These are phyloP conservation scores for Hygrophorus russula DNA, from an alignment of 768 basidiomycete species.

Conservation along the genomic window DNA sequence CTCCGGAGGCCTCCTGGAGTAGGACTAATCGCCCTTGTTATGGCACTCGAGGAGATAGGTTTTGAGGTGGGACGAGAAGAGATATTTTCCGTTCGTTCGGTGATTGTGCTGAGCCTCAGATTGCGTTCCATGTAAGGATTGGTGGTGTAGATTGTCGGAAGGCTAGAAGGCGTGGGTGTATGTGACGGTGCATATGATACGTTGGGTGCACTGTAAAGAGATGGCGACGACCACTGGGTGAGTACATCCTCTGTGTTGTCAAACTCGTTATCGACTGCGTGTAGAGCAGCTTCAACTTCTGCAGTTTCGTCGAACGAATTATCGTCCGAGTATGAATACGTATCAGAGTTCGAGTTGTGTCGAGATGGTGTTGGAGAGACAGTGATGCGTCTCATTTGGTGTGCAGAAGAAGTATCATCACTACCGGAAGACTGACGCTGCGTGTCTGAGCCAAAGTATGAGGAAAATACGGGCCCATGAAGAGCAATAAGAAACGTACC, in stretches of 20 bases:
- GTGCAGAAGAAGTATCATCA: conserved; percentile 27
- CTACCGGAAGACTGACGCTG: conserved; percentile 38
- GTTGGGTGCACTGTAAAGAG: conserved; percentile 24
- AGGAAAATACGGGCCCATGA: conserved; percentile 3
- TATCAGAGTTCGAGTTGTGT: conserved; percentile 20
- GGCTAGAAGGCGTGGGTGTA: conserved; percentile 31
- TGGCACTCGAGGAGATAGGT: conserved; percentile 19
- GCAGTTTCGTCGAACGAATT: conserved; percentile 66
- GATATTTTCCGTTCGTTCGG: conserved; percentile 65
- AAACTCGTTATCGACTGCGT: conserved; percentile 55
- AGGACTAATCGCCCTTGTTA: conserved; percentile 25
- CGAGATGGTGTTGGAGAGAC: conserved; percentile 39
- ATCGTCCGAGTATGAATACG: conserved; percentile 34
- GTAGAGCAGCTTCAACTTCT: conserved; percentile 64
- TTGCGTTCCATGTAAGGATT: conserved; percentile 22
- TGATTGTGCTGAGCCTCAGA: conserved; percentile 55
- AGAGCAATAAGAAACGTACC: conserved; percentile 24
- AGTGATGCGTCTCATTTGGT: conserved; percentile 39
- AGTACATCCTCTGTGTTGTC: conserved; percentile 55
- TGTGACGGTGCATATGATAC: conserved; percentile 23
- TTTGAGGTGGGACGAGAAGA: conserved; percentile 46
- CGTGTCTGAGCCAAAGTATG: conserved; percentile 21
- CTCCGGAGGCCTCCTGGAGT: conserved; percentile 36
- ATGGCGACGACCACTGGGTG: conserved; percentile 46
- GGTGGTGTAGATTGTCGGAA: conserved; percentile 17